Percentiles rank a stretch among this genome's conserved stretches.
phyloP scores from a whole-genome alignment of 148 eudicot species.

The Arctostaphylos glauca region DNA sequence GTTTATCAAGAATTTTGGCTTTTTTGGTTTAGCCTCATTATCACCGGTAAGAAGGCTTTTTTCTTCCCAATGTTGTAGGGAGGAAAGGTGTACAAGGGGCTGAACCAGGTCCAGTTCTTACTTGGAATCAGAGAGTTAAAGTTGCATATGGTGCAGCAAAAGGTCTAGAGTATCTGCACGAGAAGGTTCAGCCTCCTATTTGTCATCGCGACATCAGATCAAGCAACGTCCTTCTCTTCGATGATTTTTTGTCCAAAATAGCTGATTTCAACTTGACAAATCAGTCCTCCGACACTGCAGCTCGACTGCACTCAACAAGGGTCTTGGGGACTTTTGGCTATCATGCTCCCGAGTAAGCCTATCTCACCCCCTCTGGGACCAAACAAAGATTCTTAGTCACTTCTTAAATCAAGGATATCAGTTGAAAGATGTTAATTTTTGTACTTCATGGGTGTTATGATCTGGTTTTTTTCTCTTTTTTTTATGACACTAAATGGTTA shows the following conservation, averaged over 20 bases:
- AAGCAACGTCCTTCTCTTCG: conserved; percentile 58
- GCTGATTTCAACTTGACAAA: conserved; percentile 66
- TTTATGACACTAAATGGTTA: neutral
- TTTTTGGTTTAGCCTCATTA: neutral
- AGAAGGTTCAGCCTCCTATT: conserved; percentile 61
- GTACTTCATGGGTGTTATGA: neutral
- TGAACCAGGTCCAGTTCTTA: conserved; percentile 61
- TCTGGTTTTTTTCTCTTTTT: neutral
- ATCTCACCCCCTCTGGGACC: neutral
- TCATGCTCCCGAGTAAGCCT: conserved; percentile 67
- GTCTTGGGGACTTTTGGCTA: conserved; percentile 72
- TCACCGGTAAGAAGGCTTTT: neutral
- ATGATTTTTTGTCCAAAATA: conserved; percentile 51
- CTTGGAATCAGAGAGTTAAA: conserved; percentile 60
- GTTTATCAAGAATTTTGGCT: neutral
- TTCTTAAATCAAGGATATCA: neutral
- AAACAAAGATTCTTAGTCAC: neutral
- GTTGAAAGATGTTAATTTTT: neutral
- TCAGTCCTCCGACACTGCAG: conserved; percentile 64
- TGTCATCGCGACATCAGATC: conserved; percentile 67
- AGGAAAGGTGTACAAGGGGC: conserved; percentile 76
- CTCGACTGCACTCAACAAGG: conserved; percentile 71
- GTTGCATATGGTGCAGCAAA: conserved; percentile 66
- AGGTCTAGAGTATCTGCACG: conserved; percentile 64
- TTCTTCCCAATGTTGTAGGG: conserved; percentile 22